These are phyloP conservation scores for Teunomyces pallodes DNA, from an alignment of 805 yeast species.

Conservation along the genomic window DNA sequence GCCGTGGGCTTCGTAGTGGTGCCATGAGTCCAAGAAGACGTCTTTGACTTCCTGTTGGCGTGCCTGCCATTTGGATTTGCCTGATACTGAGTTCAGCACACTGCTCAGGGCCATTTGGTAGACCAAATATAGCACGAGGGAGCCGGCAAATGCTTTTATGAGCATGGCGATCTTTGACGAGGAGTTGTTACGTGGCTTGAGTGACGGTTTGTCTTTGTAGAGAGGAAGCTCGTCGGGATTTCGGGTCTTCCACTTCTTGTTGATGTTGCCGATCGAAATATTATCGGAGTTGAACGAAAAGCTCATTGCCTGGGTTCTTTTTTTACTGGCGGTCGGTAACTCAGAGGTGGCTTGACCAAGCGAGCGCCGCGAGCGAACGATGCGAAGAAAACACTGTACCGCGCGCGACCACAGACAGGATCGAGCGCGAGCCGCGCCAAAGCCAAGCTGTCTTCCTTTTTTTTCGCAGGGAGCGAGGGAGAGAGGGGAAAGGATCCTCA, in stretches of 20 bases:
- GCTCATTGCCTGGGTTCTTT: constrained; percentile 5
- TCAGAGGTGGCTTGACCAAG: not conserved
- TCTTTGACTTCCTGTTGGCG: constrained; percentile 57
- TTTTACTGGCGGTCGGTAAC: not conserved
- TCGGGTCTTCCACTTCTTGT: constrained; percentile 20
- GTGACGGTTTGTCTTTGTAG: constrained; percentile 33
- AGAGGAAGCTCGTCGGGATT: constrained; percentile 23
- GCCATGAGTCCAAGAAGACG: constrained; percentile 78
- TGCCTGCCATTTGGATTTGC: constrained; percentile 36
- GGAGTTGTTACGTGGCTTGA: constrained; percentile 4
- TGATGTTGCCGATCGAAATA: constrained; percentile 10
- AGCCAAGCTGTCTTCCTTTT: too few relatives aligned
- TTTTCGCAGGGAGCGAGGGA: too few relatives aligned
- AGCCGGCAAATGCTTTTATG: constrained; percentile 40
- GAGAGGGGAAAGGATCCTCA: too few relatives aligned
- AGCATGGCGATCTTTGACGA: constrained; percentile 31
- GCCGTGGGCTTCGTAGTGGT: constrained; percentile 66
- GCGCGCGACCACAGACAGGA: too few relatives aligned
- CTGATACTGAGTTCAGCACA: constrained; percentile 3
- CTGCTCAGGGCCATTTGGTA: constrained; percentile 21
- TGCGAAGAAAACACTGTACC: too few relatives aligned
- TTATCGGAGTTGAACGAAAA: constrained; percentile 10
- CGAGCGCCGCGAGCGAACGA: too few relatives aligned
- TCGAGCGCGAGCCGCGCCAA: too few relatives aligned
- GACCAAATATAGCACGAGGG: constrained; percentile 40